Conservation (phyloP, 2,329 filamentous ascomycete species). For the Cordyceps fumosorosea region DNA sequence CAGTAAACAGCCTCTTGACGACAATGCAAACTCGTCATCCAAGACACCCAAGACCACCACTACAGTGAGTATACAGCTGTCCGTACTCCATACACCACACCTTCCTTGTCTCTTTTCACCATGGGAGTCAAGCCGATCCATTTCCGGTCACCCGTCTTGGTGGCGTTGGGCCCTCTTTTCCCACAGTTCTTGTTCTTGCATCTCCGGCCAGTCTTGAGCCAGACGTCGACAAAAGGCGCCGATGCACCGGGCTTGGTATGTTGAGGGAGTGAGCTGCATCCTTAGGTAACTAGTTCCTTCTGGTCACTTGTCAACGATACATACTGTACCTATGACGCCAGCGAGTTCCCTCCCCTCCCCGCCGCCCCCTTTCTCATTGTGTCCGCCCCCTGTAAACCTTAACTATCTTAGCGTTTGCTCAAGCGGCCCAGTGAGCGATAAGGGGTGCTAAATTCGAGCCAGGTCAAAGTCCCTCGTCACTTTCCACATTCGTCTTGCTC, state of each 20-base stretch:
- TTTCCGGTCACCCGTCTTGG: not conserved
- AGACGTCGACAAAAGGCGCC: not conserved
- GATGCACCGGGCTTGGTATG: no score
- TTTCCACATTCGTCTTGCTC: not conserved
- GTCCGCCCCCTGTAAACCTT: constrained; percentile 2
- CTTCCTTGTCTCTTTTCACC: no score
- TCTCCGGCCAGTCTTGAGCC: not conserved
- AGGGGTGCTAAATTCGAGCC: not conserved
- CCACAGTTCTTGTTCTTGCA: not conserved
- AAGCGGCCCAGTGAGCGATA: not conserved
- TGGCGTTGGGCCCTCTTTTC: not conserved
- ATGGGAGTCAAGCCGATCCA: not conserved
- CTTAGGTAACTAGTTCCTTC: no score
- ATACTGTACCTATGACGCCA: not conserved
- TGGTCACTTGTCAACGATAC: not conserved
- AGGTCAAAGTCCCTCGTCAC: not conserved
- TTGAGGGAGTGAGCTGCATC: no score
- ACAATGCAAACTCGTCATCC: not conserved
- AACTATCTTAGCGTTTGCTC: not conserved
- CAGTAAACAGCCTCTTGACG: not conserved
- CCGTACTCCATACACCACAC: no score
- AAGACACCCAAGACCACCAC: no score
- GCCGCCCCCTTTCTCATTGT: not conserved
- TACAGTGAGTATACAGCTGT: no score
- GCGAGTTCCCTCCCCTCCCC: no score